A percentile compares a stretch with the other conserved stretches of the same genome.
These are phyloP conservation scores for Fraxinus floribunda DNA, from an alignment of 305 asterid species.

Conservation along the genomic window DNA sequence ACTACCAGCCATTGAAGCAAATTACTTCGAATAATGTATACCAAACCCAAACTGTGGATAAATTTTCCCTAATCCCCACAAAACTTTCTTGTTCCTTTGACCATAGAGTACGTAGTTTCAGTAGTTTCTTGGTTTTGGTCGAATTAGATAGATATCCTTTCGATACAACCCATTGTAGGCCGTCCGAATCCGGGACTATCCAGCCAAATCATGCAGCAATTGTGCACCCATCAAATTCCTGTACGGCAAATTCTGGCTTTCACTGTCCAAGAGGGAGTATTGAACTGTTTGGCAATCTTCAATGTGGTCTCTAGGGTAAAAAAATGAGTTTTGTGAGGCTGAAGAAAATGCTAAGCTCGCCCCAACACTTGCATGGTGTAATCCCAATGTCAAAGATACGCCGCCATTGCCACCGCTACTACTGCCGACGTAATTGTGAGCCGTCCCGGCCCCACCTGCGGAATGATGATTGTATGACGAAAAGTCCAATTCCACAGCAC, in stretches of 20 bases:
- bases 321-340: constrained; percentile 50
- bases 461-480: constrained; percentile 39
- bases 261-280: constrained; percentile 71
- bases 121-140: background rate
- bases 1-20: constrained; percentile 14
- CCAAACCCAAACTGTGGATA: constrained; percentile 41
- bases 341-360: constrained; percentile 56
- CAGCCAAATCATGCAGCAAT: constrained; percentile 82
- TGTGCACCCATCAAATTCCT: constrained; percentile 94
- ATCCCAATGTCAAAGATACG: constrained; percentile 77
- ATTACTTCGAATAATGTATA: constrained; percentile 17
- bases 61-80: constrained; percentile 23
- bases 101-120: background rate
- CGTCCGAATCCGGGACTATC: constrained; percentile 24
- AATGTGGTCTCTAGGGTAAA: constrained; percentile 53
- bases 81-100: background rate
- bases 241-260: constrained; percentile 69
- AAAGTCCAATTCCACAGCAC: constrained; percentile 63
- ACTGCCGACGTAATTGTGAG: background rate
- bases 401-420: constrained; percentile 36
- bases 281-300: constrained; percentile 68
- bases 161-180: background rate
- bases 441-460: constrained; percentile 14
- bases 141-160: background rate
- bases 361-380: constrained; percentile 62